Conservation (phyloP, 164 flowering plant genomes). For the Nymphaea colorata region DNA sequence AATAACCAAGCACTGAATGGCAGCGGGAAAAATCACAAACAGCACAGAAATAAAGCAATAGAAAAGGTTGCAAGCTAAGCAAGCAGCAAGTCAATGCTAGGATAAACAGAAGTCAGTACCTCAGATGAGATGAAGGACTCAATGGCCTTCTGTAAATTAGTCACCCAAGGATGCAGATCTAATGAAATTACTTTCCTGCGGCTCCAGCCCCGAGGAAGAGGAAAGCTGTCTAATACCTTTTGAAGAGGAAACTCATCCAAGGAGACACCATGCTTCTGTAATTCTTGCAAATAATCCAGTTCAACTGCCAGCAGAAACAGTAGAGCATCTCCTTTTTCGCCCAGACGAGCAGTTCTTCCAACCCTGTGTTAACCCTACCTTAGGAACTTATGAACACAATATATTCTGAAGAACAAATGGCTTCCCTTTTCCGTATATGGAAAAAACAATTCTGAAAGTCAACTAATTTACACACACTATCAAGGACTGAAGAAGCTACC, state of each 20-base stretch:
- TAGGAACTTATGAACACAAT: neutral
- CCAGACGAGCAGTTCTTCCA: conserved; percentile 94
- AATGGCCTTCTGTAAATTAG: conserved; percentile 54
- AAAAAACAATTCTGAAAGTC: too few relatives aligned
- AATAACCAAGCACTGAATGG: too few relatives aligned
- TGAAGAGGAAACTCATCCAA: conserved; percentile 63
- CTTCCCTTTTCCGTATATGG: too few relatives aligned
- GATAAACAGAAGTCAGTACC: conserved; percentile 25
- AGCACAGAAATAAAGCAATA: neutral
- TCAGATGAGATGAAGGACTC: conserved; percentile 44
- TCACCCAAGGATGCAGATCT: conserved; percentile 79
- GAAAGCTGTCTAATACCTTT: conserved; percentile 57
- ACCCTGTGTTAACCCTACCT: conserved; percentile 44
- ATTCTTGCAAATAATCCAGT: conserved; percentile 59
- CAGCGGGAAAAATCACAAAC: too few relatives aligned
- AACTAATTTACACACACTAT: too few relatives aligned
- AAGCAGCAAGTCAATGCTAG: neutral
- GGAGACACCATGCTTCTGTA: conserved; percentile 69
- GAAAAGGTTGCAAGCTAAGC: neutral
- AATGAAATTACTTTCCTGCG: conserved; percentile 39
- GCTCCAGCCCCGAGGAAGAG: conserved; percentile 27
- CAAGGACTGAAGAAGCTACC: neutral
- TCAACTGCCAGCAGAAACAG: conserved; percentile 84
- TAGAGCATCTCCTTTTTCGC: conserved; percentile 76
- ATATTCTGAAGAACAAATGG: neutral